Evolutionary conservation across 2,329 filamentous ascomycete genomes (phyloP), one percentile per base, ranked within the genome.

Genomic region (Clonostachys byssicola): DNA sequence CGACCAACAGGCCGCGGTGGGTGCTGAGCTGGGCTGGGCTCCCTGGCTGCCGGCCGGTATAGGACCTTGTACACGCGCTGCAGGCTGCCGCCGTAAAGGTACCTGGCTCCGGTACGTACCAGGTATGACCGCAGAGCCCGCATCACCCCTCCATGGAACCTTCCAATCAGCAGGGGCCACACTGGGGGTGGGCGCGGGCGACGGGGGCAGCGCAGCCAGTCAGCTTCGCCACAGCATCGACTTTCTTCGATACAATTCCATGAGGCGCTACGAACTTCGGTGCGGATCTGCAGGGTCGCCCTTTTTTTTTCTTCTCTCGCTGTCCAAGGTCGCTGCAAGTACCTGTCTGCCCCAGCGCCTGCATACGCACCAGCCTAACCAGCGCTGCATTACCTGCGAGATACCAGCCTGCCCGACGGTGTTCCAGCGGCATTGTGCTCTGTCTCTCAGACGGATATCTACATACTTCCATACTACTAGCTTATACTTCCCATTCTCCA

Each of bases 221-320:
- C 3, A 30, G 23, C 23, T 30, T 30, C 23, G 23, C 23, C 23
- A 30, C 65, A 68, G 65, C 55, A 57, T 69, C 66, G 62, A 68
- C 59, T 46, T 63, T 63, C 65, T 70, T 70, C 66, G 57, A 69
- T 63, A 59, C 57, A 60, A 50, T 70, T 70, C 66, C 66, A 68
- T 70, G 67, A 66, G 65, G 64, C 65, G 65, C 61, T 63, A 50
- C 54, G 54, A 54, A 53, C 53, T 53, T 56, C 50, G 54, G 50
- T 50, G 47, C 47, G 53, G 55, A 56, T 59, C 56, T 64, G 58
- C 56, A 62, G 58, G 56, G 57, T 55, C 54, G 57, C 55, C 55
- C 52, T 51, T 52, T 54, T 57, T 60, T 59, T 56, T 59, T 57
- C 58, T 54, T 49, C 54, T 53, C 51, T 36, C 43, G 16, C 43